Base-by-base conservation (phyloP, 176 grass and related monocot genomes). In the Lolium rigidum region DNA sequence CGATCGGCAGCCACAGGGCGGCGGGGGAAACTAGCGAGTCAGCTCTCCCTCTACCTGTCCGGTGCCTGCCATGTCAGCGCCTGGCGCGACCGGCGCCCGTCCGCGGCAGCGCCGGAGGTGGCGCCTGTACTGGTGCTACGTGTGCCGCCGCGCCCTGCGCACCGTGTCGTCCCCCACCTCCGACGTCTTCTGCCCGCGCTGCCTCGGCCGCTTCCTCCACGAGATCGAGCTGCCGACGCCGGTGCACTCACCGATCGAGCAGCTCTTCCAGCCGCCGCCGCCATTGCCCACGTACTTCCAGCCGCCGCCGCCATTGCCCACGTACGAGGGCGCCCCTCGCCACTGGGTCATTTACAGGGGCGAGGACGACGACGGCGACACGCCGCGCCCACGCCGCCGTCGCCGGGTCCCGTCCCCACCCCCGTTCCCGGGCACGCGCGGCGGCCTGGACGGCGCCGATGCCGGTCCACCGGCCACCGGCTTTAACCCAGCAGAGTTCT, bases 141-240 rank as follows among this genome's bases (percentile, higher is more conserved):
- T 91, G 84, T 98, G 95, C 86, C 72, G 70, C 79, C 91, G 87
- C 62, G 77, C 95, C 56, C 81, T 95, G 68, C 93, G 91, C 80
- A 90, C 92, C 85, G 89, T 90, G 37, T 93, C 92, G 77, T 88
- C 81, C 67, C 80, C 91, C 5, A n/a, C 85, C 56, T 84, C 94
- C 60, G 97, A 99, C 86, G 84, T 99, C 66, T 88, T 91, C 89
- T 97, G 97, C 82, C 90, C 94, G 37, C 87, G 94, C 72, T 97
- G 97, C 88, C 91, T 91, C 65, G 97, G 94, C 46, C 88, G 74
- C 43, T 99, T 97, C 91, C 90, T 97, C 41, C 97, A 94, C 82
- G 97, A 99, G 87, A 88, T 97, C 86, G 88, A 97, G 89, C 80
- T 86, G 7, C 90, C 90, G 3, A 35, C 68, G 24, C 90, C 87